Conservation (phyloP, 352 stramenopile species). For the Pythium utonaiense region DNA sequence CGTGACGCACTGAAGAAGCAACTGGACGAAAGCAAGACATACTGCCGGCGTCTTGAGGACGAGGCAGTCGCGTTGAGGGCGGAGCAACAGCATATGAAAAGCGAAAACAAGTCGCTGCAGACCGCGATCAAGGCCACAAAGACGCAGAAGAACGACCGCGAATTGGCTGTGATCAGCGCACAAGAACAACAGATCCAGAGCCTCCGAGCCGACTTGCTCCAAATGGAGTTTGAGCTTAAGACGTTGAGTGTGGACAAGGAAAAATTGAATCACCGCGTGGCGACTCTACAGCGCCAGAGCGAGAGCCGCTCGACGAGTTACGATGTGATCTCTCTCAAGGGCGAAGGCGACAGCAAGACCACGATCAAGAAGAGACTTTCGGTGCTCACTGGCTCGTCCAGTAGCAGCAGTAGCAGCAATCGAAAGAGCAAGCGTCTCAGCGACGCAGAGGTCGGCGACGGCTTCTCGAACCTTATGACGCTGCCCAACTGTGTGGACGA, state of each 20-base stretch:
- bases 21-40: constrained; percentile 45
- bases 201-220: constrained; percentile 48
- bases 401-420: constrained; percentile 19
- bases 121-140: constrained; percentile 30
- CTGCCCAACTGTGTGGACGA: constrained; percentile 48
- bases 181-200: constrained; percentile 51
- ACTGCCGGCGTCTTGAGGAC: constrained; percentile 49
- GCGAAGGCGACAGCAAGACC: constrained; percentile 19
- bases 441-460: background rate
- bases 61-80: constrained; percentile 37
- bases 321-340: constrained; percentile 42
- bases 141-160: constrained; percentile 18
- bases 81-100: constrained; percentile 42
- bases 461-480: constrained; percentile 61
- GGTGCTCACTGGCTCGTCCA: background rate
- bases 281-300: constrained; percentile 31
- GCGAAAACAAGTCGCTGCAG: constrained; percentile 37
- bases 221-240: constrained; percentile 69
- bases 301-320: constrained; percentile 21
- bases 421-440: constrained; percentile 18
- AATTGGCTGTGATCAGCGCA: constrained; percentile 32
- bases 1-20: constrained; percentile 30
- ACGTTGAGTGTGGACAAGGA: constrained; percentile 45
- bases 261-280: constrained; percentile 28
- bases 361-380: constrained; percentile 24